These are phyloP conservation scores for Erysiphe pulchra DNA, from an alignment of 2,329 filamentous ascomycete species.

Conservation along the genomic window DNA sequence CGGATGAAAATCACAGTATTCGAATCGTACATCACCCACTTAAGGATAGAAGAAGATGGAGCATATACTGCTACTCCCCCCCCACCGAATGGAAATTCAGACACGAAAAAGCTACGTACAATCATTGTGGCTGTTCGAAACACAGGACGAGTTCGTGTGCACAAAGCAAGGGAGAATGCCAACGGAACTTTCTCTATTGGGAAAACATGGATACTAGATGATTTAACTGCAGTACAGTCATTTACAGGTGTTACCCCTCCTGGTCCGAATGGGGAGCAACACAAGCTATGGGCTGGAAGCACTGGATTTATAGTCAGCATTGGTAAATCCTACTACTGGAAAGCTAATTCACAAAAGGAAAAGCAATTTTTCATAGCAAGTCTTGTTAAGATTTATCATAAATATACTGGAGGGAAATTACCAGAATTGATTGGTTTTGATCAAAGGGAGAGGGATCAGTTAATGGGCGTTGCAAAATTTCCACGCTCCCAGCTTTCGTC, in stretches of 20 bases:
- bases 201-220: constrained; percentile 94
- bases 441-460: constrained; percentile 46
- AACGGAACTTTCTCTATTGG: constrained; percentile 92
- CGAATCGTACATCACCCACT: constrained; percentile 96
- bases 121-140: constrained; percentile 86
- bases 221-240: constrained; percentile 60
- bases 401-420: constrained; percentile 71
- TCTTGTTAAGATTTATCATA: constrained; percentile 83
- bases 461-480: constrained; percentile 28
- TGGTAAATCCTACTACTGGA: constrained; percentile 92
- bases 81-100: constrained; percentile 46
- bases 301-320: constrained; percentile 72
- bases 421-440: constrained; percentile 70
- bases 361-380: constrained; percentile 98
- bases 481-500: constrained; percentile 5
- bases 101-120: constrained; percentile 65
- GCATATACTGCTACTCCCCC: constrained; percentile 61
- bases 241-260: constrained; percentile 37
- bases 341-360: constrained; percentile 77
- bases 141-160: constrained; percentile 77
- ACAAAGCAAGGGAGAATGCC: constrained; percentile 87
- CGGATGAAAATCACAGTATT: constrained; percentile 24
- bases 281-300: constrained; percentile 52
- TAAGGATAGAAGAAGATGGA: constrained; percentile 70
- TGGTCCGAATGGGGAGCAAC: constrained; percentile 31